Evolutionary conservation across 129 eudicot species (phyloP), one percentile per base, ranked within the genome.

Genomic region (Helianthus tuberosus): DNA sequence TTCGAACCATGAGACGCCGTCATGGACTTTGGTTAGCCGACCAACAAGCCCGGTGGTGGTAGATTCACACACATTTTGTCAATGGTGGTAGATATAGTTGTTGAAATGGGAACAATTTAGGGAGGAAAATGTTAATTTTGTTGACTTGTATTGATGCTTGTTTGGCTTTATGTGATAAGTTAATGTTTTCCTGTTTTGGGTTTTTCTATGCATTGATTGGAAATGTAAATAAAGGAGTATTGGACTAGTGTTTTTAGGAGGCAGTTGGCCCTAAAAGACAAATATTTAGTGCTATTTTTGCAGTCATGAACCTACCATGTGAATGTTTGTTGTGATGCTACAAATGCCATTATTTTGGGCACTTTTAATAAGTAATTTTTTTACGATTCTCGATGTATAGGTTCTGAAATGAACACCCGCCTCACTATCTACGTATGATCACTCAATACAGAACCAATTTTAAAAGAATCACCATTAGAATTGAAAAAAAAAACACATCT

Each of bases 21-120:
- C 70, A 41, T 49, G 74, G 74, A 43, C 64, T 66, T 76, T 41
- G 32, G 60, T 48, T 47, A 20, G 25, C 49, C 47, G 46, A 52
- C 20, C 20, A n/a, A 13, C 44, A 17, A 60, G 43, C 44, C 66
- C 1, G 27, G 0, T 25, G 58, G 75, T 76, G 68, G 68, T 47
- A 58, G 61, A 76, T 57, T 46, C 66, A 66, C 47, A 54, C 72
- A 81, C 85, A 75, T 69, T 68, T 81, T 81, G 81, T 69, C 85
- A 81, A 76, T 81, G 81, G 73, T 16, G 72, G 80, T 81, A 69
- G 84, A 75, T 81, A 64, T 75, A 75, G 77, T 54, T 16, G 81
- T 81, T 81, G 85, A 70, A 76, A 69, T 58, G 49, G 50, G 68
- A 66, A 55, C 74, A 76, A 38, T 11, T 16, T 41, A 44, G 62